A percentile compares a stretch with the other conserved stretches of the same genome.
These are phyloP conservation scores for Symbiodinium natans DNA, from an alignment of 73 alveolate species.

Conservation along the genomic window DNA sequence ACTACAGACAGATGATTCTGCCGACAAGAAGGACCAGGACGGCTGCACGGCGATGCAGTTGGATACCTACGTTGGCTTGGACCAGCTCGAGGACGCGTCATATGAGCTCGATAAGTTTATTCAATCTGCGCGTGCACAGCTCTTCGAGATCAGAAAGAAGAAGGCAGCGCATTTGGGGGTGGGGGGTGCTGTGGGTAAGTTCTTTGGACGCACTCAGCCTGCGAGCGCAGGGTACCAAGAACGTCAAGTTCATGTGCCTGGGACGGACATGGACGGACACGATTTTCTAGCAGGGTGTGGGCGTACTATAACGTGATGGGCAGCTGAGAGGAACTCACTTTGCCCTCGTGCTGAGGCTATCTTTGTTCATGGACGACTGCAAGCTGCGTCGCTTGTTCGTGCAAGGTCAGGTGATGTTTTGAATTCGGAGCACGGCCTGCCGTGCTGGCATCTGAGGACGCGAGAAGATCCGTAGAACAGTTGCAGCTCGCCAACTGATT, in stretches of 20 bases:
- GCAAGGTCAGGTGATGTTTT: neutral
- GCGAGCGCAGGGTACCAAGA: constrained; percentile 61
- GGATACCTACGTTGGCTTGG: constrained; percentile 76
- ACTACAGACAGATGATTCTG: constrained; percentile 33
- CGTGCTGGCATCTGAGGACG: neutral
- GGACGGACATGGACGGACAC: neutral
- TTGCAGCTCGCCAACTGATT: constrained; percentile 45
- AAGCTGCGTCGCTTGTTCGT: constrained; percentile 35
- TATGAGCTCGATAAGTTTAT: constrained; percentile 79
- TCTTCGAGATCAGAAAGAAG: constrained; percentile 78
- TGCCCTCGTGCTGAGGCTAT: constrained; percentile 59
- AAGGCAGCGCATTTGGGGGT: neutral
- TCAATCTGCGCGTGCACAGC: constrained; percentile 79
- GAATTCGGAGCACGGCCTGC: no score
- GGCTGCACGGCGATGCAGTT: constrained; percentile 71
- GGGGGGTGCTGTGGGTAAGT: neutral
- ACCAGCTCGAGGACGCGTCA: constrained; percentile 53
- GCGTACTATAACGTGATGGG: no score
- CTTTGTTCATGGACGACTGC: constrained; percentile 93
- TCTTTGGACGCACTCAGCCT: neutral
- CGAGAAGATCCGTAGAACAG: constrained; percentile 50
- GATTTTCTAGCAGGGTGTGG: no score
- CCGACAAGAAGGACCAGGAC: constrained; percentile 42
- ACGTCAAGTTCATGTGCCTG: constrained; percentile 84
- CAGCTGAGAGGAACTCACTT: no score